These are phyloP conservation scores for Vanderwaltozyma verrucispora DNA, from an alignment of 805 yeast genomes.

Conservation along the genomic window DNA sequence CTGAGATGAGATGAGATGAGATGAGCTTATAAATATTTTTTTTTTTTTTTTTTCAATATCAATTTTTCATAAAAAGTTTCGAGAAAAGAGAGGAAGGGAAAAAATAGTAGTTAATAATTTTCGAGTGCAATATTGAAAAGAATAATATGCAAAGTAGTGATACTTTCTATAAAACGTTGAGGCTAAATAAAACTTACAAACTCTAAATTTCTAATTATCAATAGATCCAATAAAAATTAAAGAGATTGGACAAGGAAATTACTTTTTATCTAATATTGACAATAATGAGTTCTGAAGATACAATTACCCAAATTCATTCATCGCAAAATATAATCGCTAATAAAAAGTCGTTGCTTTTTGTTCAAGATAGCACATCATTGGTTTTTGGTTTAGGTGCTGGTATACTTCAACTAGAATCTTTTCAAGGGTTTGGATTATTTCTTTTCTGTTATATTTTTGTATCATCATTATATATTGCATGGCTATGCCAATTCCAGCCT, in stretches of 20 bases:
- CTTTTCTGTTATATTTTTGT: conserved; percentile 28
- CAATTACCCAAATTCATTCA: not conserved
- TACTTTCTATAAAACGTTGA: too few relatives aligned
- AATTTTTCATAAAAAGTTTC: not conserved
- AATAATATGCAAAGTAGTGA: too few relatives aligned
- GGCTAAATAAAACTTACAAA: too few relatives aligned
- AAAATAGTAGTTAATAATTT: too few relatives aligned
- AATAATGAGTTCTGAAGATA: conserved; percentile 1
- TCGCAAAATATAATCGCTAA: conserved; percentile 3
- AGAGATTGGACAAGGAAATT: too few relatives aligned
- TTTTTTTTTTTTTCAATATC: not conserved
- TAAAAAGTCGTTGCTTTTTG: conserved; percentile 16
- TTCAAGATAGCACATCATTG: conserved; percentile 41
- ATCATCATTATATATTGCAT: conserved; percentile 24
- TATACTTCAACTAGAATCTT: conserved; percentile 40
- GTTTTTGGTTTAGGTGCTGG: conserved; percentile 47
- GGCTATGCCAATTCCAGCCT: conserved; percentile 30
- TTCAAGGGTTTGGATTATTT: conserved; percentile 39
- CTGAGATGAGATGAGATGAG: conserved; percentile 5
- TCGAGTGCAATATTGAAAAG: too few relatives aligned
- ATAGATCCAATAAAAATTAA: too few relatives aligned
- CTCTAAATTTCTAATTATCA: too few relatives aligned
- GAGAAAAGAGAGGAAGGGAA: not conserved
- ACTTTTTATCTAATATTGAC: too few relatives aligned
- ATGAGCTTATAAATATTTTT: conserved; percentile 1